Evolutionary conservation across 305 asterid genomes (phyloP).

Genomic region (Solanum hybrid): DNA sequence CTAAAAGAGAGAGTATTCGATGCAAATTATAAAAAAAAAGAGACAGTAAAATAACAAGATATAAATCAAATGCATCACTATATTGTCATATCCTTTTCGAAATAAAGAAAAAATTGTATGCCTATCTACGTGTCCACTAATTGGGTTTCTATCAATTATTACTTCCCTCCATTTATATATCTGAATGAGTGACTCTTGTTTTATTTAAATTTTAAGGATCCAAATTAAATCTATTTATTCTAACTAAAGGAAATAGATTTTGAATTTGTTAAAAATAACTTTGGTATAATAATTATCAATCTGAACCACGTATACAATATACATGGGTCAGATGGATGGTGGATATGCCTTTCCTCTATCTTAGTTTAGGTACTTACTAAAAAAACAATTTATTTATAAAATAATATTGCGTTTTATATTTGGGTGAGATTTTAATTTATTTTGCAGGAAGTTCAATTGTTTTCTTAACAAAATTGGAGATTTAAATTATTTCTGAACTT

Average conservation of each 20-base stretch:
- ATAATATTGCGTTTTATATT: neutral
- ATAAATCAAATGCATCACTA: neutral
- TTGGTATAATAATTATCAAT: neutral
- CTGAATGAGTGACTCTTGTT: neutral
- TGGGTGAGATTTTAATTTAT: neutral
- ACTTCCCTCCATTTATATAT: neutral
- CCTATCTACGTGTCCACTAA: neutral
- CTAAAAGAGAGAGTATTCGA: neutral
- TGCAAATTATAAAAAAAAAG: neutral
- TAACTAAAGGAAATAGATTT: neutral
- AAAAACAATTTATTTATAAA: accelerated
- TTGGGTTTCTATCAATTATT: neutral
- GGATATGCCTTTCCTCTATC: neutral
- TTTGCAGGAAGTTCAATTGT: neutral
- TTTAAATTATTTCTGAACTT: neutral
- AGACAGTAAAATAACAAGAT: neutral
- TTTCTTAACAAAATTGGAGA: neutral
- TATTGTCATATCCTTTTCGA: neutral
- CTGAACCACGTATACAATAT: neutral
- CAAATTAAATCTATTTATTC: neutral
- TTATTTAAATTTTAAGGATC: neutral
- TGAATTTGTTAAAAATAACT: neutral
- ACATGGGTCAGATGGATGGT: neutral
- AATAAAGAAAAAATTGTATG: neutral
- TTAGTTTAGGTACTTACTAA: neutral